These are phyloP conservation scores for Boletus edulis DNA, from an alignment of 768 basidiomycete genomes.

Conservation along the genomic window DNA sequence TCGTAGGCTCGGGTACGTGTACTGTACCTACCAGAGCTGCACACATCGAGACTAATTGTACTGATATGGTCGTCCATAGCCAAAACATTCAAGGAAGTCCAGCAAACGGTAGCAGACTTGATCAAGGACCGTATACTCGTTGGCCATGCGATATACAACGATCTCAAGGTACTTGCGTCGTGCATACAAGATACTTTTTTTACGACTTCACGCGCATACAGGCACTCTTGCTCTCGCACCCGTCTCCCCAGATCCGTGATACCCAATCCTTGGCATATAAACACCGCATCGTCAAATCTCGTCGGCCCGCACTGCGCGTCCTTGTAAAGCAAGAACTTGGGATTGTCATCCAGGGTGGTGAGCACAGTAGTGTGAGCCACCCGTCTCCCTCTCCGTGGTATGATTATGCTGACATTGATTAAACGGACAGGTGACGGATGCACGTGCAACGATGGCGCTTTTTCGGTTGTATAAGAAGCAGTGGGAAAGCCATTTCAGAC, in stretches of 20 bases:
- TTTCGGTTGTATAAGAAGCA: conserved; percentile 78
- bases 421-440: conserved; percentile 74
- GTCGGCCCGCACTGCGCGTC: conserved; percentile 72
- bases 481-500: conserved; percentile 63
- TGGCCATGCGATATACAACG: conserved; percentile 90
- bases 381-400: background rate
- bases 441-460: conserved; percentile 92
- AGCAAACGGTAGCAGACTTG: conserved; percentile 72
- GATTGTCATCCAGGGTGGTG: conserved; percentile 79
- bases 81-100: conserved; percentile 74
- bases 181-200: background rate
- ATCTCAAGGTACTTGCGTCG: conserved; percentile 58
- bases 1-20: conserved; percentile 55
- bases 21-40: no score
- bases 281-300: conserved; percentile 57
- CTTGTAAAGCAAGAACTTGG: conserved; percentile 79
- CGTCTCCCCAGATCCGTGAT: conserved; percentile 60
- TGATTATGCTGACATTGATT: background rate
- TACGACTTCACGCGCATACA: background rate
- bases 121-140: conserved; percentile 77
- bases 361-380: conserved; percentile 80
- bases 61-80: conserved; percentile 42
- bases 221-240: conserved; percentile 73
- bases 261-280: conserved; percentile 64
- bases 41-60: background rate